Evolutionary conservation across 2,329 filamentous ascomycete species (phyloP), one percentile per base, ranked within the genome.

Genomic region (Harringtonia lauricola): DNA sequence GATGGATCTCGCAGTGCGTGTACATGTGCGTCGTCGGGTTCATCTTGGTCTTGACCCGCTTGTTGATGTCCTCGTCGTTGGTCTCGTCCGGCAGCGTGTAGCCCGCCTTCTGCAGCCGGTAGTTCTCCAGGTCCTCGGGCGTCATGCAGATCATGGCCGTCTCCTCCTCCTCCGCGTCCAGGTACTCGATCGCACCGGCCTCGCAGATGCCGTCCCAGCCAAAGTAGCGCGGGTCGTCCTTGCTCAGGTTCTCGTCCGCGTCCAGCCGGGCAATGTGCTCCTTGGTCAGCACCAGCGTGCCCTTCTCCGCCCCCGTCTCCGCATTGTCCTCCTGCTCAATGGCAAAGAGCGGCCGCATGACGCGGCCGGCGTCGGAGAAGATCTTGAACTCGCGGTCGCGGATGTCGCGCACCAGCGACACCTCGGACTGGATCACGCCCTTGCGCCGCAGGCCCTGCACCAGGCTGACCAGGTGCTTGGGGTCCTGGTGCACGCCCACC

Each of bases 131-230:
- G 58, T 96, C 92, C 60, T 96, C 90, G 0, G 92, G 92, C 0
- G 88, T 94, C 90, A 98, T 98, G 62, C 89, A 87, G 57, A 98
- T 98, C 92, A 98, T 98, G 33, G 92, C 83, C 0, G 88, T 94
- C 63, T 98, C 94, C 60, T 98, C 92, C 68, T 98, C 94, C 59
- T 98, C 94, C 0, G 92, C 92, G 61, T 98, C 92, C 12, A 98
- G 76, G 57, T 95, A 96, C 60, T 98, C 92, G 31, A 98, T 84
- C 3, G 88, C 86, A 63, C 90, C 92, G 13, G 79, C 76, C 46
- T 82, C 77, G 36, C 95, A 79, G 34, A 98, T 70, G 17, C 87
- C 86, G 53, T 88, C 79, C 88, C 94, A 98, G 41, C 88, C 89
- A 56, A 86, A 90, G 54, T 81, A 84, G 26, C 71, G 62, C 2